These are phyloP conservation scores for Euclidium syriacum DNA, from an alignment of 345 rosid species.

Conservation along the genomic window DNA sequence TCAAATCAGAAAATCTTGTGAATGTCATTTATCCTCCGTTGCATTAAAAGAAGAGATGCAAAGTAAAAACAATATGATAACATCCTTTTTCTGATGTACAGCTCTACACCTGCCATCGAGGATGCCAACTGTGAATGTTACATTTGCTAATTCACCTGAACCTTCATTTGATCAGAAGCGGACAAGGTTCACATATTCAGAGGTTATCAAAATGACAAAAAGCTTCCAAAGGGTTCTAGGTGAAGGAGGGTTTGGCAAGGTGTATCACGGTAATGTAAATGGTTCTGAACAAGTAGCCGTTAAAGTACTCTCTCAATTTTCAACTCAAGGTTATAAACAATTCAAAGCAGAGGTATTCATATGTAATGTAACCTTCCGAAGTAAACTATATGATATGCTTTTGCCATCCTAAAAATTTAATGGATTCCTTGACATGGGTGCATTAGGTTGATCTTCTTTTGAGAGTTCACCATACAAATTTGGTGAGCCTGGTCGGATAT, in stretches of 20 bases:
- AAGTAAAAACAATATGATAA: neutral
- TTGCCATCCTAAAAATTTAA: neutral
- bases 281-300: conserved; percentile 41
- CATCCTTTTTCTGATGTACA: neutral
- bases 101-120: neutral
- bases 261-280: conserved; percentile 32
- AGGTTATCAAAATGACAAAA: conserved; percentile 33
- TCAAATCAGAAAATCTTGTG: too few species aligned
- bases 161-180: conserved; percentile 13
- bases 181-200: conserved; percentile 22
- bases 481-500: conserved; percentile 40
- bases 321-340: conserved; percentile 35
- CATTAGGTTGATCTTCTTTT: conserved; percentile 39
- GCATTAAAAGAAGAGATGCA: too few species aligned
- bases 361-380: neutral
- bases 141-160: neutral
- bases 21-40: too few species aligned
- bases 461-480: conserved; percentile 44
- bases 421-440: too few species aligned
- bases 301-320: conserved; percentile 37
- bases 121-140: neutral
- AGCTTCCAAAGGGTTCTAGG: conserved; percentile 35
- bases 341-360: conserved; percentile 41
- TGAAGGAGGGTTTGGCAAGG: conserved; percentile 45
- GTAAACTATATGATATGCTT: neutral